These are phyloP conservation scores for Microbotryomycetes sp. DNA, from an alignment of 1,284 basidiomycete genomes.

Conservation along the genomic window DNA sequence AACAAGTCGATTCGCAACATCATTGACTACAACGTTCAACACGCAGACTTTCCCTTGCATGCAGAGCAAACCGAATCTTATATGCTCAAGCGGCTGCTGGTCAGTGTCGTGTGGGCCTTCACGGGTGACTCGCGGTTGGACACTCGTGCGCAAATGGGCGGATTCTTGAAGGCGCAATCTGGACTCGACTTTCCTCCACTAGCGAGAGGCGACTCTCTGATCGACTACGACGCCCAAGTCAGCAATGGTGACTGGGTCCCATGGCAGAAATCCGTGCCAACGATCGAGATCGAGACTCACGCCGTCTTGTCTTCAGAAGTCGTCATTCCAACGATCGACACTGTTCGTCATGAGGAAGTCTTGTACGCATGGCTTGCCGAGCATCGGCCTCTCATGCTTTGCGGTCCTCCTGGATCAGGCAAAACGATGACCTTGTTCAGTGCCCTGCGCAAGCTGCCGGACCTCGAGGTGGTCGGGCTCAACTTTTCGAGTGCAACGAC, in stretches of 20 bases:
- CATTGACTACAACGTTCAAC: conserved; percentile 89
- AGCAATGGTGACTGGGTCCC: conserved; percentile 77
- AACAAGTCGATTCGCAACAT: conserved; percentile 94
- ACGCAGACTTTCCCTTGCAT: conserved; percentile 86
- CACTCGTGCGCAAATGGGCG: conserved; percentile 80
- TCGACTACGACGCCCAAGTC: conserved; percentile 93
- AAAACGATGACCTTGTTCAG: conserved; percentile 99
- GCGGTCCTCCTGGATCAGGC: conserved; percentile 96
- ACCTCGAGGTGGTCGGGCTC: conserved; percentile 97
- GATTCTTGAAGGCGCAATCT: conserved; percentile 75
- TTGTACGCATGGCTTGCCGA: conserved; percentile 98
- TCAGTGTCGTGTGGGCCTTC: conserved; percentile 96
- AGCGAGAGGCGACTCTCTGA: conserved; percentile 67
- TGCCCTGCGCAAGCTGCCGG: conserved; percentile 90
- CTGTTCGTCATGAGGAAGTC: conserved; percentile 96
- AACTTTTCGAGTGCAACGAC: conserved; percentile 99
- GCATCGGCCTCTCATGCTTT: conserved; percentile 97
- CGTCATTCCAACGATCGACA: conserved; percentile 97
- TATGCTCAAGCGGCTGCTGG: conserved; percentile 78
- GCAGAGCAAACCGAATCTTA: conserved; percentile 82
- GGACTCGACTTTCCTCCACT: conserved; percentile 78
- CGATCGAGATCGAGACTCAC: conserved; percentile 94
- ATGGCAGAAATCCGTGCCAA: conserved; percentile 88
- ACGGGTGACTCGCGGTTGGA: conserved; percentile 91
- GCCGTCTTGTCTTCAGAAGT: conserved; percentile 91